Conservation (phyloP, 2,329 filamentous ascomycete species). For the Akanthomyces muscarius region DNA sequence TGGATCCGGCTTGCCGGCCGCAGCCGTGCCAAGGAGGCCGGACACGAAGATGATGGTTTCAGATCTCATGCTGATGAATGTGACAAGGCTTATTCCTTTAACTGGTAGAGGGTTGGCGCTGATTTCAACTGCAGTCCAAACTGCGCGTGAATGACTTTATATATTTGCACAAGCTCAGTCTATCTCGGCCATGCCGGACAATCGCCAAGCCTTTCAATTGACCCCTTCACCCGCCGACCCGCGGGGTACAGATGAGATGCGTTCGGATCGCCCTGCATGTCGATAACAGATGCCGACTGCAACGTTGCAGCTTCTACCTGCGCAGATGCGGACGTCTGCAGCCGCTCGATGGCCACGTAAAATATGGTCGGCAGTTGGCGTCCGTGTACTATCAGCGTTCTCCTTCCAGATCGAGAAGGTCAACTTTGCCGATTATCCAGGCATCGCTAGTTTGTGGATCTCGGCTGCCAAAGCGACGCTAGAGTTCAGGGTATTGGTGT, state of each 20-base stretch:
- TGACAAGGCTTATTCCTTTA: background rate
- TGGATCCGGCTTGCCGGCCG: constrained; percentile 6
- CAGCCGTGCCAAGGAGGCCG: background rate
- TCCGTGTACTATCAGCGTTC: background rate
- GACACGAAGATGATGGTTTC: background rate
- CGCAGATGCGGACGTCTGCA: background rate
- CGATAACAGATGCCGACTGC: background rate
- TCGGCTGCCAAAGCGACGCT: background rate
- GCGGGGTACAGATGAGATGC: background rate
- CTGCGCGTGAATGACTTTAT: too few species aligned
- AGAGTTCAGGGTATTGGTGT: background rate
- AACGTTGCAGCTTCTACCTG: background rate
- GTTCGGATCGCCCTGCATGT: background rate
- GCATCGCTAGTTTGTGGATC: background rate
- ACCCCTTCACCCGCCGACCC: background rate
- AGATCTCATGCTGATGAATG: background rate
- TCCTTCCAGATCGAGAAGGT: constrained; percentile 1
- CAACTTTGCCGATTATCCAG: background rate
- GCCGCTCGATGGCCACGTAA: background rate
- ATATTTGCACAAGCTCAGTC: too few species aligned
- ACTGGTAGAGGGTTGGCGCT: background rate
- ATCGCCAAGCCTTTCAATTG: background rate
- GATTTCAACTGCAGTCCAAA: too few species aligned
- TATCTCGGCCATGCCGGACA: background rate
- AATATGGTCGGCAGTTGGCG: background rate